Evolutionary conservation across 2,329 filamentous ascomycete genomes (phyloP), one percentile per base, ranked within the genome.

Genomic region (Neocucurbitaria cava): DNA sequence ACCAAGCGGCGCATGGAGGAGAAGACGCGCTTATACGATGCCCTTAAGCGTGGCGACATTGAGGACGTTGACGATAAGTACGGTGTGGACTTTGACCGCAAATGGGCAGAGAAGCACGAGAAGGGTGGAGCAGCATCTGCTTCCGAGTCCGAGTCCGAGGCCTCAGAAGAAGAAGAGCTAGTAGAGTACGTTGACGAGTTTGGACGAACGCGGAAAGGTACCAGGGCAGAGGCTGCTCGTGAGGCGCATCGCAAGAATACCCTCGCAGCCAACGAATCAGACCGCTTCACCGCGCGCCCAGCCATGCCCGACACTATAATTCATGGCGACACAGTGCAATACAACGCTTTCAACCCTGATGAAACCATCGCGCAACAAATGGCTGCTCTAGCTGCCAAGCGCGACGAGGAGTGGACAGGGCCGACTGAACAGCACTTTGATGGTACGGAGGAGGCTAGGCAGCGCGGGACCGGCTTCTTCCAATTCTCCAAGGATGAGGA

Each of bases 151-250:
- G 77, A 78, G 2, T 69, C 65, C 2, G 59, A 65, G 15, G 61
- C 55, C 18, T 61, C 58, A n/a, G 75, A 80, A 42, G 74, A 80
- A 40, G 80, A 82, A 23, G 89, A 92, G 49, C 75, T 90, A n/a
- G 80, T 98, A 5, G 93, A 97, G 63, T 96, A 91, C 72, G 84
- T 89, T 47, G 95, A 99, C 75, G 95, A 98, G 69, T 96, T 96
- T 71, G 95, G 95, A 2, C 88, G 95, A n/a, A 84, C 88, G 13
- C 82, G 93, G 3, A 86, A 80, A 39, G 90, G 89, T 17, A 94
- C 91, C 0, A 84, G 84, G 43, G 84, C 87, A 4, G 86, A 95
- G 58, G 87, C 85, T 15, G 83, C 86, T 36, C 83, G 83, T 6
- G 82, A 89, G 63, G 83, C 89, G 62, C 83, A 86, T 11, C 79